Conservation (phyloP, 768 basidiomycete species). For the Lactarius sanguifluus region DNA sequence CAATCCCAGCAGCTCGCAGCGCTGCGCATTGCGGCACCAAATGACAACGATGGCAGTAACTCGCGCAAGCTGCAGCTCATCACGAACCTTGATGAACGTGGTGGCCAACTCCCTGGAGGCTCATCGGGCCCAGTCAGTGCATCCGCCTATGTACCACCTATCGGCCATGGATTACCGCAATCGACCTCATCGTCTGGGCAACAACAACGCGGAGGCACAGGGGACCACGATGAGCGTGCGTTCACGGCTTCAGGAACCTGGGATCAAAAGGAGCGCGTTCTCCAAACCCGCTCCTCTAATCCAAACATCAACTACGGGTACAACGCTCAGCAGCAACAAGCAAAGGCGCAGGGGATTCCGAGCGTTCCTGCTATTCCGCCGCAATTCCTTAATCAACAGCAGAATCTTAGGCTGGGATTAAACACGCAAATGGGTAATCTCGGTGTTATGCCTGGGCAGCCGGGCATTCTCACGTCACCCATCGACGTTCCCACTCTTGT, state of each 20-base stretch:
- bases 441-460: slow-evolving; percentile 39
- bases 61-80: slow-evolving; percentile 54
- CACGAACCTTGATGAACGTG: slow-evolving; percentile 66
- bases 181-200: slow-evolving; percentile 32
- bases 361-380: slow-evolving; percentile 71
- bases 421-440: slow-evolving; percentile 40
- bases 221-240: slow-evolving; percentile 38
- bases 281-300: slow-evolving; percentile 61
- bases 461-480: slow-evolving; percentile 55
- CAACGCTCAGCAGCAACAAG: slow-evolving; percentile 35
- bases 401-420: slow-evolving; percentile 26
- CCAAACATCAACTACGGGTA: slow-evolving; percentile 67
- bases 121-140: slow-evolving; percentile 51
- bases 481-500: slow-evolving; percentile 86
- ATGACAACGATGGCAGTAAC: slow-evolving; percentile 39
- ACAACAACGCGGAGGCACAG: slow-evolving; percentile 33
- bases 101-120: slow-evolving; percentile 47
- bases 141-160: slow-evolving; percentile 46
- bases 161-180: slow-evolving; percentile 42
- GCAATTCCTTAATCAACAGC: slow-evolving; percentile 63
- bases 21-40: slow-evolving; percentile 43
- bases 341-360: slow-evolving; percentile 46
- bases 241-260: slow-evolving; percentile 46
- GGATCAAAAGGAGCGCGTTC: slow-evolving; percentile 65
- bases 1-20: slow-evolving; percentile 47